Conservation (phyloP, 2,329 filamentous ascomycete genomes). For the Eutypella sp. region DNA sequence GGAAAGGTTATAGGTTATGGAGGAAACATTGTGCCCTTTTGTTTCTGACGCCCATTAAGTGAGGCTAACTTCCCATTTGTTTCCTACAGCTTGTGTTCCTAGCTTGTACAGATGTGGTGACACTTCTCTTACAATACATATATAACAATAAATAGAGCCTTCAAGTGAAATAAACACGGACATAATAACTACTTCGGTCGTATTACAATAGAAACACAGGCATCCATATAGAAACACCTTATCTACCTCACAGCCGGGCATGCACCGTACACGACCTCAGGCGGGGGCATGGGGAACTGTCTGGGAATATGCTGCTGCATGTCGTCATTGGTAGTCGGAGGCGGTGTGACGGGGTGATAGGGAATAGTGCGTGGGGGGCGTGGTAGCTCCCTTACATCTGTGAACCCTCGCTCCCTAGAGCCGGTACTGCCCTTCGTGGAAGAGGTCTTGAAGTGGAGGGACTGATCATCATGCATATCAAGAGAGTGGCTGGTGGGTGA, state of each 20-base stretch:
- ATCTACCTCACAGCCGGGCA: neutral
- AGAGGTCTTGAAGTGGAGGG: neutral
- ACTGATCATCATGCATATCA: neutral
- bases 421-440: neutral
- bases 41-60: too few species aligned
- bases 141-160: too few species aligned
- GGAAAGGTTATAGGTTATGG: too few species aligned
- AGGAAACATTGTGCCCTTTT: too few species aligned
- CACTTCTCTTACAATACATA: too few species aligned
- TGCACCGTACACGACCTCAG: neutral
- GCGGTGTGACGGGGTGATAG: neutral
- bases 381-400: conserved; percentile 9
- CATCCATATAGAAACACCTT: too few species aligned
- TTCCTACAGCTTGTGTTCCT: too few species aligned
- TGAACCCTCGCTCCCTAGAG: neutral
- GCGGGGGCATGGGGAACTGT: neutral
- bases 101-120: too few species aligned
- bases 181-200: too few species aligned
- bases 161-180: too few species aligned
- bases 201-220: too few species aligned
- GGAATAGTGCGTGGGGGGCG: conserved; percentile 1
- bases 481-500: neutral
- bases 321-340: neutral
- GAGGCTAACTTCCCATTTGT: too few species aligned
- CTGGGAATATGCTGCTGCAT: neutral